Evolutionary conservation across 1,284 basidiomycete species (phyloP), one percentile per base, ranked within the genome.

Genomic region (Ceratobasidium sp.): DNA sequence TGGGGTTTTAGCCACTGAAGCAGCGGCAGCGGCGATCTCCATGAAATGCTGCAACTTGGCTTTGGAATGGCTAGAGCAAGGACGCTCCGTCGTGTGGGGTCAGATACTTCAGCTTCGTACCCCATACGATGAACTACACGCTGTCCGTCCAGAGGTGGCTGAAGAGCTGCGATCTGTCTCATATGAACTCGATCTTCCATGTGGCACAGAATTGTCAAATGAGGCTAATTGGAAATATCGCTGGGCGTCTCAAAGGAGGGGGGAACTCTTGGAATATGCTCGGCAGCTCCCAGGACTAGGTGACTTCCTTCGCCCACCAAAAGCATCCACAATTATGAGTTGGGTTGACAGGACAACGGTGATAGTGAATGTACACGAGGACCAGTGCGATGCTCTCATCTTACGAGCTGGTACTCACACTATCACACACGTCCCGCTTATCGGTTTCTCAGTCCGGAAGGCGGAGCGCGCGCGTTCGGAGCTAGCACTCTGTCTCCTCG

Each of bases 31-130:
- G 3, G 62, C 62, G 7, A 49, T 49, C 1, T 2, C 1, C 14
- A 1, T n/a, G 7, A 4, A n/a, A 16, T 1, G 53, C n/a, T 24
- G 29, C 22, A 34, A 46, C 9, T 11, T 49, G 2, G 74, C 74
- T 1, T n/a, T 68, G 5, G 49, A 66, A 51, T 58, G 65, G 34
- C 22, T 66, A 14, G 74, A 74, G 39, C 64, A 48, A 49, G 63
- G 63, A 1, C 46, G 74, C 13, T 37, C 48, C 5, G 14, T 74
- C 14, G 19, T 74, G 2, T 68, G 53, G 53, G 24, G 2, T 22
- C 74, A 74, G 39, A 46, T 31, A 16, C 16, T 29, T 2, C 34
- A 29, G 41, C 64, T 56, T 22, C 49, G 74, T 14, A 64, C 62
- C 11, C 43, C 62, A 1, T 24, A 49, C 5, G 62, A 64, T 49